Base-by-base conservation (phyloP, 257 asterid species). In the Salvia splendens region DNA sequence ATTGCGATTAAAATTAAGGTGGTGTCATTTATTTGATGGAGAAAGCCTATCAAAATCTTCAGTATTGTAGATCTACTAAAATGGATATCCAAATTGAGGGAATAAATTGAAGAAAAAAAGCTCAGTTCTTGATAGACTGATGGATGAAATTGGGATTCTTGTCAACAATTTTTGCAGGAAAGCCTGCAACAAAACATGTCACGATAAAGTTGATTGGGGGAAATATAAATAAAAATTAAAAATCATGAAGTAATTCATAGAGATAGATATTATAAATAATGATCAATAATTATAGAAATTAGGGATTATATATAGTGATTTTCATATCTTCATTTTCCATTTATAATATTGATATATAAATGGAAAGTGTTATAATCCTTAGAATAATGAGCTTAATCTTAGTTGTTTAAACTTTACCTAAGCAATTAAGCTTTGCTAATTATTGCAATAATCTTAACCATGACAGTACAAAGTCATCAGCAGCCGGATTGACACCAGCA, bases 401-500 rank as follows among this genome's bases (percentile, higher is more conserved):
- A 5, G 6, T 48, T 35, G 69, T 14, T 40, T 5, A 48, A 38
- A 8, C 2, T 50, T 33, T 16, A 10, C 15, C 33, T 15, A 14
- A 14, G 3, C 16, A 69, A 64, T 15, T 11, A 51, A 12, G 51
- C 20, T 10, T 5, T 35, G 42, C 48, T 56, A 4, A 64, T 33
- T 56, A 7, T 64, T 33, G 9, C 10, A 33, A 36, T 32, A 24
- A 32, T 63, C 66, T 52, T 38, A 47, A 40, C 53, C 24, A 43
- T 62, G 12, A 52, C 89, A 92, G 97, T 86, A 79, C 61, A 92
- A 87, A 70, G 89, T 74, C 47, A 77, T 92, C 11, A 7, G 66
- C 65, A 79, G 68, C 64, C 89, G 77, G 82, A 89, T 87, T 3
- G 95, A 89, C 1, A 92, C 91, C 55, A 63, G 68, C 78, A 89